A percentile compares a stretch with the other conserved stretches of the same genome.
These are phyloP conservation scores for Phialophora chinensis DNA, from an alignment of 2,329 filamentous ascomycete genomes.

Conservation along the genomic window DNA sequence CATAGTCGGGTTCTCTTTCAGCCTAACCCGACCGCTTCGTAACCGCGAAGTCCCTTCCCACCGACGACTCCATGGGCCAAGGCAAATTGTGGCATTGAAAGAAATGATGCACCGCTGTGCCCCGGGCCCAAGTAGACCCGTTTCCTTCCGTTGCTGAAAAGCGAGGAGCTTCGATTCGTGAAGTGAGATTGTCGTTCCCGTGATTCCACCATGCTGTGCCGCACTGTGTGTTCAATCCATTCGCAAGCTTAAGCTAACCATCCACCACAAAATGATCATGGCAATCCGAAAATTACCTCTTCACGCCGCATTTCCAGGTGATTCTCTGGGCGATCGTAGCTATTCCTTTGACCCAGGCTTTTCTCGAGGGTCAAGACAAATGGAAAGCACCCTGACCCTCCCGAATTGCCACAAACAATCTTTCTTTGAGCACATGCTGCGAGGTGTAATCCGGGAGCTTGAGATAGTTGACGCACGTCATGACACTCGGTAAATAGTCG, in stretches of 20 bases:
- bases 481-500: slow-evolving; percentile 98
- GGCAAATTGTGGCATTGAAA: background rate
- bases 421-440: slow-evolving; percentile 75
- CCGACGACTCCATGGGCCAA: background rate
- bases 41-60: background rate
- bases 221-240: background rate
- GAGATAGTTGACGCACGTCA: slow-evolving; percentile 99
- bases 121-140: background rate
- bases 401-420: slow-evolving; percentile 82
- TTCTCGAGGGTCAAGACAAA: slow-evolving; percentile 66
- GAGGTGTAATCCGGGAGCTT: slow-evolving; percentile 94
- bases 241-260: background rate
- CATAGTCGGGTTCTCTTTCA: background rate
- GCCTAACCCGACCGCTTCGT: background rate
- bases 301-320: background rate
- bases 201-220: background rate
- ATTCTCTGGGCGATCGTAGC: background rate
- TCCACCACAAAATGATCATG: background rate
- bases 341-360: background rate
- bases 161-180: background rate
- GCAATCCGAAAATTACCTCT: background rate
- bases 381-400: slow-evolving; percentile 99
- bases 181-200: background rate
- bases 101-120: background rate
- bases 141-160: background rate